Conservation (phyloP, 495 filamentous ascomycete genomes). For the Rusavskia elegans region DNA sequence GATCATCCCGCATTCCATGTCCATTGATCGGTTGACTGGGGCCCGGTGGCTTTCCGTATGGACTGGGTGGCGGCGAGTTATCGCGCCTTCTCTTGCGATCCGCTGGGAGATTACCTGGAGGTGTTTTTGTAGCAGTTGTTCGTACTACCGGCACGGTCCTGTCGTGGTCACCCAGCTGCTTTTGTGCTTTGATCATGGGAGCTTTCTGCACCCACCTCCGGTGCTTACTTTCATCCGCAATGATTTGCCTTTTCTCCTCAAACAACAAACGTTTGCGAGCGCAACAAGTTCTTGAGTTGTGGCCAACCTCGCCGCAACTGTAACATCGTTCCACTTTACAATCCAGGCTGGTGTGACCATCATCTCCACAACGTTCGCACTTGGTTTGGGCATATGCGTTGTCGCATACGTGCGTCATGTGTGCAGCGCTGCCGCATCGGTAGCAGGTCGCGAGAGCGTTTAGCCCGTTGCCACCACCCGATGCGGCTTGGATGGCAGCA, state of each 20-base stretch:
- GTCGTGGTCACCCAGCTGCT: slow-evolving; percentile 31
- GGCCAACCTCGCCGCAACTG: slow-evolving; percentile 32
- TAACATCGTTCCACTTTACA: slow-evolving; percentile 29
- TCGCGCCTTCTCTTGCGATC: slow-evolving; percentile 28
- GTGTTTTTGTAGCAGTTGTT: slow-evolving; percentile 13
- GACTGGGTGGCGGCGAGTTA: slow-evolving; percentile 17
- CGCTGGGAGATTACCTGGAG: slow-evolving; percentile 6
- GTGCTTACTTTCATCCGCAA: slow-evolving; percentile 13
- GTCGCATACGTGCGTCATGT: slow-evolving; percentile 32
- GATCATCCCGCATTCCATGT: not conserved
- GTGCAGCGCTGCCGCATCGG: slow-evolving; percentile 30
- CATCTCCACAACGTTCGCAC: slow-evolving; percentile 29
- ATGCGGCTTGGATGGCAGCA: slow-evolving; percentile 19
- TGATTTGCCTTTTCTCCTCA: too few species aligned
- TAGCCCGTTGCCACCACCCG: slow-evolving; percentile 29
- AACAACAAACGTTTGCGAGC: too few species aligned
- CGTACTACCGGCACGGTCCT: slow-evolving; percentile 29
- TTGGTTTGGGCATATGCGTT: slow-evolving; percentile 20
- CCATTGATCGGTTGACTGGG: not conserved
- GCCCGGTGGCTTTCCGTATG: slow-evolving; percentile 1
- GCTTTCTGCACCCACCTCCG: slow-evolving; percentile 17
- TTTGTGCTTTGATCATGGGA: slow-evolving; percentile 23
- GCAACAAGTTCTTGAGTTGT: slow-evolving; percentile 5
- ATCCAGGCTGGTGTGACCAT: slow-evolving; percentile 21
- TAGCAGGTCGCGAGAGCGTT: slow-evolving; percentile 28